A percentile compares a stretch with the other conserved stretches of the same genome.
These are phyloP conservation scores for Antitrichia curtipendula DNA, from an alignment of 225 moss, liverwort and hornwort genomes.

Conservation along the genomic window DNA sequence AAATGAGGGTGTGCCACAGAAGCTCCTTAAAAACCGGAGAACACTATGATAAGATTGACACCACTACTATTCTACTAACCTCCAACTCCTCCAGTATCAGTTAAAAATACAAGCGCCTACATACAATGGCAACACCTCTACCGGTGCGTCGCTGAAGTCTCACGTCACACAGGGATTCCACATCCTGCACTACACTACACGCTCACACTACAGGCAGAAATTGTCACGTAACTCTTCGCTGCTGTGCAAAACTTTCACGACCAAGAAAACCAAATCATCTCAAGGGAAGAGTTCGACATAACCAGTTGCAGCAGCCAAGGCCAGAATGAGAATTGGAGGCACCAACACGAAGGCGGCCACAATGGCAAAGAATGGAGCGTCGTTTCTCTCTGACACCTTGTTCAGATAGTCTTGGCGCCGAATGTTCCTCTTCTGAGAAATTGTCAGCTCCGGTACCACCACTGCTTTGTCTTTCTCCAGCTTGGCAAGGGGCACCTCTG, in stretches of 20 bases:
- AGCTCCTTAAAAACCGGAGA: not conserved
- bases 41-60: not conserved
- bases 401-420: conserved; percentile 63
- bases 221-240: not conserved
- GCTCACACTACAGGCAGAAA: not conserved
- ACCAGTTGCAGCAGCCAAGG: conserved; percentile 65
- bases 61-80: not conserved
- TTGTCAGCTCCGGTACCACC: conserved; percentile 19
- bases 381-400: conserved; percentile 64
- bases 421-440: conserved; percentile 75
- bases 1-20: not conserved
- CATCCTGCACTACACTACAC: not conserved
- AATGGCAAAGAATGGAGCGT: conserved; percentile 64
- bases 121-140: not conserved
- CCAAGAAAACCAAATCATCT: not conserved
- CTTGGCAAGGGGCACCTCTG: conserved; percentile 23
- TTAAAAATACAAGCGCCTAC: not conserved
- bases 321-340: conserved; percentile 61
- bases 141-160: not conserved
- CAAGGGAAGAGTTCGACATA: conserved; percentile 57
- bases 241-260: not conserved
- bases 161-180: not conserved
- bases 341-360: conserved; percentile 50
- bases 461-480: not conserved
- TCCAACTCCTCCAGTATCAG: not conserved